Conservation (phyloP, 2,329 filamentous ascomycete species). For the Delphinella strobiligena region DNA sequence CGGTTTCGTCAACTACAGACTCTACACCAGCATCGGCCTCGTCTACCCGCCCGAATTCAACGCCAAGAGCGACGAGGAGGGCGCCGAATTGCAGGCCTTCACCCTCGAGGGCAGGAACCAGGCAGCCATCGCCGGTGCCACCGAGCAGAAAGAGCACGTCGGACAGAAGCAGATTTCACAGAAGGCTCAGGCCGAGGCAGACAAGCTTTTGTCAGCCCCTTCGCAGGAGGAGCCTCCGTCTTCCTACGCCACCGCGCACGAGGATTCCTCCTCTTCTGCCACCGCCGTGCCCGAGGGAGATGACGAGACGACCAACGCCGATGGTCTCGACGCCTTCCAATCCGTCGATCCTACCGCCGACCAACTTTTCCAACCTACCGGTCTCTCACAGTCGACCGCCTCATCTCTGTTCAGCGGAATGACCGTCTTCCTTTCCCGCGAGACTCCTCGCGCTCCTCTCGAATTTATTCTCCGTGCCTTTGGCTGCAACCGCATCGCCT, state of each 20-base stretch:
- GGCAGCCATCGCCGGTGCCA: constrained; percentile 14
- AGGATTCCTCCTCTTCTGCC: constrained; percentile 30
- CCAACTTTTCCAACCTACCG: constrained; percentile 64
- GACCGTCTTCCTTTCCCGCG: constrained; percentile 86
- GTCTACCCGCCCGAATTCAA: constrained; percentile 97
- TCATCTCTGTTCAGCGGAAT: constrained; percentile 74
- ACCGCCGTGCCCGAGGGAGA: constrained; percentile 19
- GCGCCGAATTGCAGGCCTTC: constrained; percentile 83
- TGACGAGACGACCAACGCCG: constrained; percentile 20
- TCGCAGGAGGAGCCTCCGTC: constrained; percentile 9
- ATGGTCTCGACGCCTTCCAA: constrained; percentile 70
- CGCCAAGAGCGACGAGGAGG: constrained; percentile 70
- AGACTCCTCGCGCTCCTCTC: constrained; percentile 78
- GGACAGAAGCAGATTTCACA: constrained; percentile 17
- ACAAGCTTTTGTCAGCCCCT: constrained; percentile 26
- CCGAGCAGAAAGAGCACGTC: constrained; percentile 10
- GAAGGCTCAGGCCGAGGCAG: constrained; percentile 37
- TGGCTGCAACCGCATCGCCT: constrained; percentile 89
- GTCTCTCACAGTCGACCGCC: constrained; percentile 46
- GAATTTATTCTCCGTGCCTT: constrained; percentile 92
- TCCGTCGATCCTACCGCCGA: constrained; percentile 78
- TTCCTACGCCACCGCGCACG: constrained; percentile 17
- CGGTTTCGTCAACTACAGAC: constrained; percentile 88
- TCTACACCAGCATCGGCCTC: constrained; percentile 83
- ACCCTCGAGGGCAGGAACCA: constrained; percentile 62